Percentiles rank a stretch among this genome's conserved stretches.
These are phyloP conservation scores for Candida orba DNA, from an alignment of 805 yeast genomes.

Conservation along the genomic window DNA sequence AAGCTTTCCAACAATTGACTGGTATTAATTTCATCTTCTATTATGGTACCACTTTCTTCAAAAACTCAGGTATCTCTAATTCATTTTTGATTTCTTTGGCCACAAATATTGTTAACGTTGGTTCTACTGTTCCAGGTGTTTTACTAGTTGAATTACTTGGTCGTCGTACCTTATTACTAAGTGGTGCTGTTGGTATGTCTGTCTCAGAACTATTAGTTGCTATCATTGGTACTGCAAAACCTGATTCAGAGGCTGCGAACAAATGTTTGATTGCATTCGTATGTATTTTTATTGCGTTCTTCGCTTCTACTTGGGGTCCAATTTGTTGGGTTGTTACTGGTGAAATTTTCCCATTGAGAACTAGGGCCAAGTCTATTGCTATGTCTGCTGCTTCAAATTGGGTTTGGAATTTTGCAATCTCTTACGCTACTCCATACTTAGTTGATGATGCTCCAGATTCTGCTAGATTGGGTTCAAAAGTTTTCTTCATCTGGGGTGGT, in stretches of 20 bases:
- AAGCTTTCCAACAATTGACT: slow-evolving; percentile 57
- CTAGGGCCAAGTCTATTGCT: slow-evolving; percentile 68
- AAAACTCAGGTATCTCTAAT: slow-evolving; percentile 41
- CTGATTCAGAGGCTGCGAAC: slow-evolving; percentile 29
- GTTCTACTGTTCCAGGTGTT: slow-evolving; percentile 49
- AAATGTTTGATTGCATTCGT: slow-evolving; percentile 46
- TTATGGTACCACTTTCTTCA: slow-evolving; percentile 59
- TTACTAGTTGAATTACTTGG: slow-evolving; percentile 52
- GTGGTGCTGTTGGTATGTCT: slow-evolving; percentile 60
- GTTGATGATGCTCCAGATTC: slow-evolving; percentile 56
- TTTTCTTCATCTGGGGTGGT: slow-evolving; percentile 74
- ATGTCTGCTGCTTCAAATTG: slow-evolving; percentile 72
- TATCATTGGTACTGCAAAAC: slow-evolving; percentile 27
- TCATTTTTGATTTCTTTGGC: slow-evolving; percentile 37
- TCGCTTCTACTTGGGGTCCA: slow-evolving; percentile 85
- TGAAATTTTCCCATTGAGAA: slow-evolving; percentile 62
- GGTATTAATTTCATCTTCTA: slow-evolving; percentile 70
- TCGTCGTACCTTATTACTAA: slow-evolving; percentile 52
- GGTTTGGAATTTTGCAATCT: slow-evolving; percentile 70
- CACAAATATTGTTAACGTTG: slow-evolving; percentile 39
- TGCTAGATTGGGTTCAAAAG: slow-evolving; percentile 56
- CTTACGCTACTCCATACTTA: slow-evolving; percentile 70
- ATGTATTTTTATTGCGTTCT: slow-evolving; percentile 60
- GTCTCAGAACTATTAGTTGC: slow-evolving; percentile 59
- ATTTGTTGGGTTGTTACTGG: slow-evolving; percentile 62